Conservation (phyloP, 305 asterid genomes). For the Fraxinus xanthoxyloides region DNA sequence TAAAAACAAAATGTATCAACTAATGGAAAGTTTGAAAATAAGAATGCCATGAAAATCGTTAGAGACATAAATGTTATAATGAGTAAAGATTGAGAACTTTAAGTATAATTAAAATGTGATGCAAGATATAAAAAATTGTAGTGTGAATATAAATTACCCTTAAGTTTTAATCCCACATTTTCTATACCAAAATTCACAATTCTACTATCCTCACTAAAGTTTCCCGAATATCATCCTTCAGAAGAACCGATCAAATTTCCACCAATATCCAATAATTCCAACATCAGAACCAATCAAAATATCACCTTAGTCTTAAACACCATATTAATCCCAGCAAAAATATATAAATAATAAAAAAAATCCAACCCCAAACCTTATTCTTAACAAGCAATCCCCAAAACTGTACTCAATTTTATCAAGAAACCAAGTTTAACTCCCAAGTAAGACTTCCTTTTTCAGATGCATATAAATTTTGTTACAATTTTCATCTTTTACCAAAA, state of each 20-base stretch:
- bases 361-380: constrained; percentile 9
- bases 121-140: not conserved
- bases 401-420: not conserved
- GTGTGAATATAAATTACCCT: not conserved
- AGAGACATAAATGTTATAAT: not conserved
- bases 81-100: not conserved
- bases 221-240: not conserved
- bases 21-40: too few species aligned
- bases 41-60: not conserved
- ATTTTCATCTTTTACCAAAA: not conserved
- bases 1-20: not conserved
- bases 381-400: not conserved
- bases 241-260: constrained; percentile 4
- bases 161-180: not conserved
- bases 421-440: not conserved
- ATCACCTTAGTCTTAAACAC: not conserved
- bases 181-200: not conserved
- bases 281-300: not conserved
- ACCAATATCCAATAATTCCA: not conserved
- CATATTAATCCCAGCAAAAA: not conserved
- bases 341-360: not conserved
- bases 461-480: not conserved
- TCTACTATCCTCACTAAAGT: not conserved
- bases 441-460: not conserved
- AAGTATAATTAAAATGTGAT: not conserved